Evolutionary conservation across 768 basidiomycete species (phyloP).

Genomic region (Asterophora lycoperdoides): DNA sequence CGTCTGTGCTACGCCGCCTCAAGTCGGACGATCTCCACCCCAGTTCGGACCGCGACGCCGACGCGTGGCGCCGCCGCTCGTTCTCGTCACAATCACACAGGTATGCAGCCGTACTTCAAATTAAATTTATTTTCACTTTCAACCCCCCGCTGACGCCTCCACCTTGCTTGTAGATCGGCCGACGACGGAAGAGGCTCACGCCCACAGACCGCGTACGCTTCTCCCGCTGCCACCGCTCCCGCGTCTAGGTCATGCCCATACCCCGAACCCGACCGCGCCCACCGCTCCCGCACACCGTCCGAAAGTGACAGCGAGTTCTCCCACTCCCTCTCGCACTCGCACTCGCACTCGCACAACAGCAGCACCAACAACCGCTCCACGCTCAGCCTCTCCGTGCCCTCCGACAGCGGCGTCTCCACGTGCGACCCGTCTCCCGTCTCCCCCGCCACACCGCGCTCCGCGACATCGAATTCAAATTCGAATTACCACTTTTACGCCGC

Average conservation of each 20-base stretch:
- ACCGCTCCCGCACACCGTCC: slow-evolving; percentile 17
- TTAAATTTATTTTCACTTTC: background rate
- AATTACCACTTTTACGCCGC: too few species aligned
- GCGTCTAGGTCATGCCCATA: slow-evolving; percentile 13
- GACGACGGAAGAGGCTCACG: slow-evolving; percentile 3
- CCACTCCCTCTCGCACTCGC: background rate
- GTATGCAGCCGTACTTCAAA: slow-evolving; percentile 8
- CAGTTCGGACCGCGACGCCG: slow-evolving; percentile 22
- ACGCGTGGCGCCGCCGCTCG: slow-evolving; percentile 38
- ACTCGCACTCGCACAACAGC: slow-evolving; percentile 1
- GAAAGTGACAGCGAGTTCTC: slow-evolving; percentile 10
- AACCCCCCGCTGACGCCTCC: too few species aligned
- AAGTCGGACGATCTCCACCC: slow-evolving; percentile 46
- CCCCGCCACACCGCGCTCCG: slow-evolving; percentile 51
- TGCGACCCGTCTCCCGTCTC: slow-evolving; percentile 52
- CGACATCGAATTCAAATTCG: slow-evolving; percentile 22
- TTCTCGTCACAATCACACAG: slow-evolving; percentile 34
- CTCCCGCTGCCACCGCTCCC: too few species aligned
- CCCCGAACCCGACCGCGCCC: slow-evolving; percentile 7
- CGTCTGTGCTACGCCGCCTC: slow-evolving; percentile 63
- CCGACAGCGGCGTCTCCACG: slow-evolving; percentile 40
- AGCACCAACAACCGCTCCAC: slow-evolving; percentile 6
- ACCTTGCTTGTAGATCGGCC: slow-evolving; percentile 1
- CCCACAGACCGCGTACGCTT: slow-evolving; percentile 1
- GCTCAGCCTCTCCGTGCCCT: slow-evolving; percentile 24